Base-by-base conservation (phyloP, 2,329 filamentous ascomycete species). In the Exophiala dermatitidis region DNA sequence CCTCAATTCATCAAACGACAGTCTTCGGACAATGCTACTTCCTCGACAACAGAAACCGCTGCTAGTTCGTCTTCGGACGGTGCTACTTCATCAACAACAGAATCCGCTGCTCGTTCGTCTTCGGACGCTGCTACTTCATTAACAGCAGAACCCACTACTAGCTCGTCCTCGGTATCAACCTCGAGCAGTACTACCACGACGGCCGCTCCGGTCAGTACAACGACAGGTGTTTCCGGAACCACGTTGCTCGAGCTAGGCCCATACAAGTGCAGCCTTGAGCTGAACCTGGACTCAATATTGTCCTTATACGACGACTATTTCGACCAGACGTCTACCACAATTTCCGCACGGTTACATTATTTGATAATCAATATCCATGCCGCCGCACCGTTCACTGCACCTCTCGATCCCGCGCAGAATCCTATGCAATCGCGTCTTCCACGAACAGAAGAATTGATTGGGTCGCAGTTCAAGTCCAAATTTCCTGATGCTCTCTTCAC, bases 351-450 rank as follows among this genome's bases (percentile, higher is more conserved):
- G 40, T 67, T 81, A 5, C 67, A 74, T 1, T 77, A 76, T 58
- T 60, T 85, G 1, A 72, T 75, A 2, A 65, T 85, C 51, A 83
- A 85, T 63, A 62, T 85, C 4, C 81, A 85, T 68, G 76, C 75
- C 26, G 79, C 82, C 3, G 67, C 72, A 5, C 68, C 72, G 8
- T 63, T 67, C 4, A 65, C 68, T 26, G 62, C 69, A 1, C 75
- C 78, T 1, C 64, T 69, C 34, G 65, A 68, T 2, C 69, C 72
- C 2, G 71, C 76, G 0, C 65, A 69, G 3, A 61, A 67, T 5
- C 68, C 76, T 5, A 66, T 69, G 5, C 68, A 70, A 5, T 58
- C 62, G 4, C 63, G 70, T 28, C 61, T 83, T 10, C 82, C 82
- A 1, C 57, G 60, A 2, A 54, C 64, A 0, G 63, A 67, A 0